Evolutionary conservation across 805 yeast species (phyloP), one percentile per base, ranked within the genome.

Genomic region (Groenewaldozyma tartarivorans): DNA sequence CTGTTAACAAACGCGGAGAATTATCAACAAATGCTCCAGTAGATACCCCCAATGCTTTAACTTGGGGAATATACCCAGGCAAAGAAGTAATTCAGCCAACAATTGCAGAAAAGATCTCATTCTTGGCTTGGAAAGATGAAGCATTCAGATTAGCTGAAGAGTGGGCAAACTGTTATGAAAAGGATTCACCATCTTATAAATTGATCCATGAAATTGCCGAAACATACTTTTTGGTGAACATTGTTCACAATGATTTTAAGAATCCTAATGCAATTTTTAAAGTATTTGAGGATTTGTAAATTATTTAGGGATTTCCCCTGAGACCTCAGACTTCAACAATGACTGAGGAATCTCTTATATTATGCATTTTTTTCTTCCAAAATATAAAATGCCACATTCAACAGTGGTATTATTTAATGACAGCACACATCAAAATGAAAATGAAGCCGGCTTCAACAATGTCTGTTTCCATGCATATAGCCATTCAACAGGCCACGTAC

Each of bases 31-130:
- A 88, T 60, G 77, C 86, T 36, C 72, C 72, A 19, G 78, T 74
- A 35, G 84, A 79, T 43, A 81, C 77, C 47, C 87, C 94, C 48
- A 88, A 85, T 56, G 96, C 97, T 5, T 96, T 90, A 42, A 90
- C 97, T 16, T 90, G 97, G 97, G 97, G 97, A 48, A 86, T 88
- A 41, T 87, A 85, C 76, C 96, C 97, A 20, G 95, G 95, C 30
- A 81, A 81, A 56, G 96, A 90, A 64, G 82, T 90, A 40, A 71
- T 85, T 48, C 97, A 90, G 65, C 96, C 97, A 39, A 90, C 97
- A 0, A 86, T 90, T 58, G 96, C 90, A 17, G 97, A 90, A 60
- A 81, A 79, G 55, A 77, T 79, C 30, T 85, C 96, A 2, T 90
- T 90, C 62, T 66, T 88, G 52, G 97, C 97, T 11, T 90, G 97